Conservation (phyloP, 2,329 filamentous ascomycete genomes). For the Ceratocystis papillata region DNA sequence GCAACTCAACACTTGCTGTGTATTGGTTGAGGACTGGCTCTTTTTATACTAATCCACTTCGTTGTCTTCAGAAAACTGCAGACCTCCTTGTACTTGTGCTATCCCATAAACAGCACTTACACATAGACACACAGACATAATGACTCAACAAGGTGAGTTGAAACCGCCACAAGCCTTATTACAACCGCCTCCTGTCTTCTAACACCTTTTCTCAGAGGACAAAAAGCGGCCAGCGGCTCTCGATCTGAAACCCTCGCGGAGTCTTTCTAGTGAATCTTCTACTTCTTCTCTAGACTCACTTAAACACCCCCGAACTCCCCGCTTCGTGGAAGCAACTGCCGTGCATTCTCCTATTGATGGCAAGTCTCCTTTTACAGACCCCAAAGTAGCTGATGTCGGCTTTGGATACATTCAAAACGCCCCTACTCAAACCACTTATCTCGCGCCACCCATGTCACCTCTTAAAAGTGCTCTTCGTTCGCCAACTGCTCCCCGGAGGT, state of each 20-base stretch:
- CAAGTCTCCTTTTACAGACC: slow-evolving; percentile 49
- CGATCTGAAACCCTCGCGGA: slow-evolving; percentile 40
- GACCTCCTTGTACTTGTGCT: not conserved
- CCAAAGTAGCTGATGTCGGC: slow-evolving; percentile 69
- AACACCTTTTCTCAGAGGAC: slow-evolving; percentile 35
- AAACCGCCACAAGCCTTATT: not conserved
- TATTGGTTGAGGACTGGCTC: not conserved
- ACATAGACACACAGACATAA: slow-evolving; percentile 25
- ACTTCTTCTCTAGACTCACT: slow-evolving; percentile 44
- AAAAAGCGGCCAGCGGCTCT: slow-evolving; percentile 48
- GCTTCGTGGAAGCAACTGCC: slow-evolving; percentile 71
- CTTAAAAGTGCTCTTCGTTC: slow-evolving; percentile 85
- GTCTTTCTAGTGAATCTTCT: slow-evolving; percentile 41
- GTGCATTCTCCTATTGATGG: slow-evolving; percentile 65
- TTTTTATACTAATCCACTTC: not conserved
- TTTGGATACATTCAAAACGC: slow-evolving; percentile 76
- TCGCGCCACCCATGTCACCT: slow-evolving; percentile 60
- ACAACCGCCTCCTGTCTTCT: slow-evolving; percentile 23
- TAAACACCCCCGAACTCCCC: slow-evolving; percentile 61
- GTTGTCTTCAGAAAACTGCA: not conserved
- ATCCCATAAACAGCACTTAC: not conserved
- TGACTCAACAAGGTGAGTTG: slow-evolving; percentile 36
- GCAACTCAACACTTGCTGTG: not conserved
- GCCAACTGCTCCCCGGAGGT: slow-evolving; percentile 64
- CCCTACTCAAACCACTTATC: slow-evolving; percentile 35